These are phyloP conservation scores for Aspergillus pseudoterreus DNA, from an alignment of 2,329 filamentous ascomycete species.

Conservation along the genomic window DNA sequence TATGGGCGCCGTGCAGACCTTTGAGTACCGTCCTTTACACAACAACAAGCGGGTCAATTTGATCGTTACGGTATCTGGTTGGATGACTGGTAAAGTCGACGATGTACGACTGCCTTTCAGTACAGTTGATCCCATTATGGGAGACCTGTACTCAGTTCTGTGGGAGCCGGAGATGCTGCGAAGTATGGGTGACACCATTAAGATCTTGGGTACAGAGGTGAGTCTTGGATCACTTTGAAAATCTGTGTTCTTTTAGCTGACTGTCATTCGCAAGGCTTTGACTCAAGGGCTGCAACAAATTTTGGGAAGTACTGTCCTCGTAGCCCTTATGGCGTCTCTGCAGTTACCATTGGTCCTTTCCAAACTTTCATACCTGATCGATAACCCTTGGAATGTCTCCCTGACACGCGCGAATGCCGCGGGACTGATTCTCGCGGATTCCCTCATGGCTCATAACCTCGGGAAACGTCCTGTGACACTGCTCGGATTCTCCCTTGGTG, in stretches of 20 bases:
- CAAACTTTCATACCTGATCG: slow-evolving; percentile 92
- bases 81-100: slow-evolving; percentile 98
- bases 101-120: slow-evolving; percentile 94
- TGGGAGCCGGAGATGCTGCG: slow-evolving; percentile 98
- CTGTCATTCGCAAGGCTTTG: slow-evolving; percentile 61
- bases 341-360: slow-evolving; percentile 89
- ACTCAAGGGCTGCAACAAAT: slow-evolving; percentile 96
- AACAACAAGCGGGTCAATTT: slow-evolving; percentile 98
- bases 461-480: slow-evolving; percentile 89
- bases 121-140: slow-evolving; percentile 96
- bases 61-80: slow-evolving; percentile 90
- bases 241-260: slow-evolving; percentile 20
- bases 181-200: slow-evolving; percentile 98
- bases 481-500: slow-evolving; percentile 89
- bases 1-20: slow-evolving; percentile 89
- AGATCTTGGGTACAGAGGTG: slow-evolving; percentile 95
- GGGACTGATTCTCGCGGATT: slow-evolving; percentile 90
- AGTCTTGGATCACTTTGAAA: slow-evolving; percentile 20
- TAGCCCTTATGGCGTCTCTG: slow-evolving; percentile 85
- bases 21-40: slow-evolving; percentile 92
- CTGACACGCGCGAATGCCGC: slow-evolving; percentile 83
- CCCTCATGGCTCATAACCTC: slow-evolving; percentile 83
- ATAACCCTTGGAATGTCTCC: slow-evolving; percentile 98
- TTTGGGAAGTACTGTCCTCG: slow-evolving; percentile 81
- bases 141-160: slow-evolving; percentile 91